phyloP scores from a whole-genome alignment of 176 grass and related monocot species.

The barley (Hordeum vulgare) region MorexV3_pseudomolecules_assembly NC_058519.1:426954785-426955284 shows the following conservation, averaged over 20 bases:
- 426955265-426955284: neutral
- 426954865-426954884: constrained; percentile 84
- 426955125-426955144: neutral
- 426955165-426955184: neutral
- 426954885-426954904: constrained; percentile 86
- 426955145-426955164: neutral
- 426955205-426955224: neutral
- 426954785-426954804: constrained; percentile 1
- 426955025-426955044: constrained; percentile 89
- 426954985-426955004: constrained; percentile 20
- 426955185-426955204: neutral
- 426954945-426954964: neutral
- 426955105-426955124: neutral
- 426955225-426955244: neutral
- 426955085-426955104: constrained; percentile 13
- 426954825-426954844: constrained; percentile 75
- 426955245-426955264: neutral
- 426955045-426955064: constrained; percentile 86
- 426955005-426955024: constrained; percentile 62
- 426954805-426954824: constrained; percentile 81
- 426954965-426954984: neutral
- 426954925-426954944: neutral
- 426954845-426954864: constrained; percentile 57
- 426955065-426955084: constrained; percentile 49
- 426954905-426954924: constrained; percentile 42